A percentile compares a stretch with the other conserved stretches of the same genome.
phyloP scores from a whole-genome alignment of 441 rosid genomes.

The Melianthus villosus region DNA sequence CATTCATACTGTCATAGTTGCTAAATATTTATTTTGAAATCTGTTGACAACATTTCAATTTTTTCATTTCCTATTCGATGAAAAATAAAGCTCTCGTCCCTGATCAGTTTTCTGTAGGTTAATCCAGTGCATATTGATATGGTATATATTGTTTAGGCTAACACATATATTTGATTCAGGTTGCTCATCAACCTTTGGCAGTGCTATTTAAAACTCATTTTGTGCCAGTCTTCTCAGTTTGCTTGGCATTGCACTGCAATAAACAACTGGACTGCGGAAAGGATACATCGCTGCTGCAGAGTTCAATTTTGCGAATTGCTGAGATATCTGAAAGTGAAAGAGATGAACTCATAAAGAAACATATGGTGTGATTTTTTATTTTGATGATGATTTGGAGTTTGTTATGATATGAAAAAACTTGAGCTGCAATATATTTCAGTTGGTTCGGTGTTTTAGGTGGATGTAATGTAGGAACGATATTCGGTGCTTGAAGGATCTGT shows the following conservation, averaged over 20 bases:
- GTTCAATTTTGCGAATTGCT: conserved; percentile 47
- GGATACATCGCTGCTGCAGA: conserved; percentile 58
- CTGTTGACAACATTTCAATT: no score
- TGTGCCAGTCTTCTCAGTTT: conserved; percentile 76
- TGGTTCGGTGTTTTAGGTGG: no score
- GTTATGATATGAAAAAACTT: no score
- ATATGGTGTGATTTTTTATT: conserved; percentile 45
- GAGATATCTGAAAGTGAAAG: conserved; percentile 71
- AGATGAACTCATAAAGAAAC: conserved; percentile 69
- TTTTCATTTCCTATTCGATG: no score
- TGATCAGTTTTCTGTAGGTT: no score
- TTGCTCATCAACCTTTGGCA: conserved; percentile 48
- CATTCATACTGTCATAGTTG: no score
- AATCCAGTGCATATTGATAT: not conserved
- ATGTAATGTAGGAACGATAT: no score
- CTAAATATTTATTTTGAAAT: no score
- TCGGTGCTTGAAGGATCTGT: no score
- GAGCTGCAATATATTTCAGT: no score
- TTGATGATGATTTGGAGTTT: no score
- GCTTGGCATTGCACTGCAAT: conserved; percentile 70
- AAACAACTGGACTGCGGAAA: conserved; percentile 40
- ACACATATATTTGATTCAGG: conserved; percentile 30
- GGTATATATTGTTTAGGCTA: conserved; percentile 6
- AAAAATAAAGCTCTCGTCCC: no score
- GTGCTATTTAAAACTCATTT: conserved; percentile 56